These are phyloP conservation scores for Capronia epimyces DNA, from an alignment of 2,329 filamentous ascomycete genomes.

Conservation along the genomic window DNA sequence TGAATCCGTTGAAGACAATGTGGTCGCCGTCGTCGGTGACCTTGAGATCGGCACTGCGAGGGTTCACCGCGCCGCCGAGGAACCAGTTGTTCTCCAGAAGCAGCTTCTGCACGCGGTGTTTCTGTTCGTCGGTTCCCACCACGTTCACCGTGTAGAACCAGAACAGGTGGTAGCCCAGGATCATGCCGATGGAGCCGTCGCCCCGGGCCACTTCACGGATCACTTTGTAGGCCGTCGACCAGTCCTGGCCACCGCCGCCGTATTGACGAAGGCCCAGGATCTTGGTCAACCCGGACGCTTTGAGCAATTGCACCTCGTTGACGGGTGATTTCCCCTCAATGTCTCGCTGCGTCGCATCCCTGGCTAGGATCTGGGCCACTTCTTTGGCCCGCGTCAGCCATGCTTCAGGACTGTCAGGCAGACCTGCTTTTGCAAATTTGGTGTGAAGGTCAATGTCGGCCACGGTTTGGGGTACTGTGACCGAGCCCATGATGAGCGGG, in stretches of 20 bases:
- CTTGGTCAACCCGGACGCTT: slow-evolving; percentile 48
- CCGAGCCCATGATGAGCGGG: neutral
- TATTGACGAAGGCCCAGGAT: slow-evolving; percentile 47
- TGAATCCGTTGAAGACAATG: slow-evolving; percentile 41
- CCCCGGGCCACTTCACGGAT: slow-evolving; percentile 60
- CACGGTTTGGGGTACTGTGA: neutral
- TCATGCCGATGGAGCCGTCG: slow-evolving; percentile 60
- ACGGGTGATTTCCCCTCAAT: slow-evolving; percentile 49
- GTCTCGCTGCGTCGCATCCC: slow-evolving; percentile 47
- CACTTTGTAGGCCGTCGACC: slow-evolving; percentile 53
- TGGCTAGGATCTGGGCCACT: slow-evolving; percentile 46
- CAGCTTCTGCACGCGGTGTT: slow-evolving; percentile 51
- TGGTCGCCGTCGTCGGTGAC: slow-evolving; percentile 52
- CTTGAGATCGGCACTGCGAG: slow-evolving; percentile 56
- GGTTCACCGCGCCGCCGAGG: slow-evolving; percentile 62
- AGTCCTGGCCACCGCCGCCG: slow-evolving; percentile 50
- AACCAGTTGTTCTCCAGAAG: slow-evolving; percentile 62
- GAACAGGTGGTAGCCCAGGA: slow-evolving; percentile 60
- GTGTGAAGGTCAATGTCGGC: neutral
- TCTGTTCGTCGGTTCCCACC: slow-evolving; percentile 56
- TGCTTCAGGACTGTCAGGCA: slow-evolving; percentile 39
- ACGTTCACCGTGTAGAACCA: slow-evolving; percentile 59
- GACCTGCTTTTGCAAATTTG: slow-evolving; percentile 5
- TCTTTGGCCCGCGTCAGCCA: slow-evolving; percentile 49
- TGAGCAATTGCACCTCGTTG: slow-evolving; percentile 49